phyloP scores from a whole-genome alignment of 2,329 filamentous ascomycete species.

The Seiridium unicorne region DNA sequence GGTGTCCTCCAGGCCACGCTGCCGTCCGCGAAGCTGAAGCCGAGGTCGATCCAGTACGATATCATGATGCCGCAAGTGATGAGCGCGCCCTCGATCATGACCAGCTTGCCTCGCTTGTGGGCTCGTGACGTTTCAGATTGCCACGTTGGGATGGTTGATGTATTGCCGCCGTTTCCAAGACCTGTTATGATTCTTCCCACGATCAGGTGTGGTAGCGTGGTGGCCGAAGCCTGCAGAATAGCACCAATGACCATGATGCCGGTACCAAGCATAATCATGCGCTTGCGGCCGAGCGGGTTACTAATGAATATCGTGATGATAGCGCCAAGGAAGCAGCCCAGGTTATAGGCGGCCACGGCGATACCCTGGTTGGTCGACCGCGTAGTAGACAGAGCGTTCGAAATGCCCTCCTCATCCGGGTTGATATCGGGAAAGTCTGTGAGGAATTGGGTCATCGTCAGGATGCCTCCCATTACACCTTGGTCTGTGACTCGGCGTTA shows the following conservation, averaged over 20 bases:
- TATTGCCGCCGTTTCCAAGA: slow-evolving; percentile 40
- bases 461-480: slow-evolving; percentile 72
- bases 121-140: slow-evolving; percentile 58
- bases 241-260: slow-evolving; percentile 58
- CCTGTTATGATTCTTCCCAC: slow-evolving; percentile 49
- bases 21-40: slow-evolving; percentile 49
- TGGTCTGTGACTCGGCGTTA: slow-evolving; percentile 53
- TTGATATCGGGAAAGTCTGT: slow-evolving; percentile 53
- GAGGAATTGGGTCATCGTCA: slow-evolving; percentile 65
- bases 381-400: slow-evolving; percentile 28
- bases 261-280: slow-evolving; percentile 57
- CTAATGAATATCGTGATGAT: slow-evolving; percentile 47
- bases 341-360: slow-evolving; percentile 54
- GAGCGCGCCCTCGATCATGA: slow-evolving; percentile 59
- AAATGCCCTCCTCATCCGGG: slow-evolving; percentile 33
- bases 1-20: slow-evolving; percentile 60
- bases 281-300: slow-evolving; percentile 54
- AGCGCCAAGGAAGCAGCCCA: slow-evolving; percentile 57
- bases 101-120: slow-evolving; percentile 57
- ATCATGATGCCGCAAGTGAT: slow-evolving; percentile 58
- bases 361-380: slow-evolving; percentile 53
- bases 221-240: slow-evolving; percentile 35
- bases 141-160: slow-evolving; percentile 55
- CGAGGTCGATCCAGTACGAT: slow-evolving; percentile 61
- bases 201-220: slow-evolving; percentile 52